phyloP scores from a whole-genome alignment of 257 asterid species.

The Vinca minor region DNA sequence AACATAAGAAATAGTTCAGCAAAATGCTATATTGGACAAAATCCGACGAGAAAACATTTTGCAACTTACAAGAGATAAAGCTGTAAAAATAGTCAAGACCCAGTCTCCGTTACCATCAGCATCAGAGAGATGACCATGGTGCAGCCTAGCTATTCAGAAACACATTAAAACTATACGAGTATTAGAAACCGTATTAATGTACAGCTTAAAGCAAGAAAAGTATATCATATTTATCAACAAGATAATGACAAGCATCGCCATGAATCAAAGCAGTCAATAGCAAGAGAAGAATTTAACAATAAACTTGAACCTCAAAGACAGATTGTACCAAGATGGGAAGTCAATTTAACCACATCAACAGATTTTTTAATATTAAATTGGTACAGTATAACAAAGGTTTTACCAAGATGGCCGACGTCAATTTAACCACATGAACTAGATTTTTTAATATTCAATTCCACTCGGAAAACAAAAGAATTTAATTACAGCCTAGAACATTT shows the following conservation, averaged over 20 bases:
- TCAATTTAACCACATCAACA: neutral
- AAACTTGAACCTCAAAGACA: neutral
- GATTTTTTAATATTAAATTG: neutral
- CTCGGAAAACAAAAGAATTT: neutral
- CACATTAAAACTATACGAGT: conserved; percentile 16
- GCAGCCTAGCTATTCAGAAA: conserved; percentile 59
- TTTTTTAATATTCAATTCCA: no score
- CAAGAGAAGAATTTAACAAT: neutral
- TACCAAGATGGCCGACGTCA: neutral
- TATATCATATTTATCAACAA: neutral
- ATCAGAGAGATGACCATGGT: conserved; percentile 84
- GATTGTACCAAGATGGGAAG: neutral
- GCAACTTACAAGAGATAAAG: conserved; percentile 75
- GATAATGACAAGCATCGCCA: neutral
- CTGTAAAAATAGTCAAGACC: conserved; percentile 90
- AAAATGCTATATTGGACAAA: neutral
- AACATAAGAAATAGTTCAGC: neutral
- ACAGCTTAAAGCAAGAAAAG: conserved; percentile 7
- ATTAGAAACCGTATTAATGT: conserved; percentile 15
- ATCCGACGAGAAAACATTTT: conserved; percentile 9
- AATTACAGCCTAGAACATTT: neutral
- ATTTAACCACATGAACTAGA: neutral
- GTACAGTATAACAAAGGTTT: no score
- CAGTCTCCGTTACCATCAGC: conserved; percentile 99
- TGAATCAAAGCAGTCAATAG: neutral